phyloP scores from a whole-genome alignment of 352 stramenopile genomes.

The Globisporangium spinosum region DNA sequence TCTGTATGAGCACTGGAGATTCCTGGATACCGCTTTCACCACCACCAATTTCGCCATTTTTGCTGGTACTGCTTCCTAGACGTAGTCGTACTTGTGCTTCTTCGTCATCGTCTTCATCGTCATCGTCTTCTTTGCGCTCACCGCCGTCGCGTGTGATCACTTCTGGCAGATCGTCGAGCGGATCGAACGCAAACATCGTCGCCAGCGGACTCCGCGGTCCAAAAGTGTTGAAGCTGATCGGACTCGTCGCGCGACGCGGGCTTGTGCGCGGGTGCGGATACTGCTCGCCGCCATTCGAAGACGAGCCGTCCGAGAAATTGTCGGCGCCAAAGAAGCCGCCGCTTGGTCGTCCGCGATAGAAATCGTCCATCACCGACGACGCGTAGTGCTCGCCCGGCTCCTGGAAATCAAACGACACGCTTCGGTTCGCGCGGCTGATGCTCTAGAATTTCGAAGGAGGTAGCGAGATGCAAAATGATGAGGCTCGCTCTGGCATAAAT shows the following conservation, averaged over 20 bases:
- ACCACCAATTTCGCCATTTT: conserved; percentile 6
- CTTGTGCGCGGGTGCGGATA: conserved; percentile 35
- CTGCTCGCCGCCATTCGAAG: conserved; percentile 22
- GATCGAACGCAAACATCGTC: conserved; percentile 73
- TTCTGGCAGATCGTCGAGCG: conserved; percentile 60
- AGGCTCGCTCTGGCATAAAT: neutral
- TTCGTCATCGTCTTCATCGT: conserved; percentile 10
- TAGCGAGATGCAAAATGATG: conserved; percentile 2
- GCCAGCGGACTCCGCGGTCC: conserved; percentile 62
- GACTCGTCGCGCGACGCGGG: conserved; percentile 53
- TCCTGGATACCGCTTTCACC: neutral
- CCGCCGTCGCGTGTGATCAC: conserved; percentile 16
- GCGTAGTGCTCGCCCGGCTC: conserved; percentile 46
- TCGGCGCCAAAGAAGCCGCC: conserved; percentile 40
- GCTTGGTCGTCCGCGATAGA: conserved; percentile 46
- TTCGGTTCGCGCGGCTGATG: conserved; percentile 67
- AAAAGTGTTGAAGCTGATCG: conserved; percentile 50
- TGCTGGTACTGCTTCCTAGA: neutral
- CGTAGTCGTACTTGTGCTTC: neutral
- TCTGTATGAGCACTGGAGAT: conserved; percentile 42
- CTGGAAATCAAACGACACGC: conserved; percentile 73
- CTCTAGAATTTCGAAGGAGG: conserved; percentile 30
- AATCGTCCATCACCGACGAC: conserved; percentile 39
- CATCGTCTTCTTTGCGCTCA: conserved; percentile 22
- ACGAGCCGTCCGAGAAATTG: conserved; percentile 54